Conservation (phyloP, 2,329 filamentous ascomycete genomes). For the Monosporascus sp. region DNA sequence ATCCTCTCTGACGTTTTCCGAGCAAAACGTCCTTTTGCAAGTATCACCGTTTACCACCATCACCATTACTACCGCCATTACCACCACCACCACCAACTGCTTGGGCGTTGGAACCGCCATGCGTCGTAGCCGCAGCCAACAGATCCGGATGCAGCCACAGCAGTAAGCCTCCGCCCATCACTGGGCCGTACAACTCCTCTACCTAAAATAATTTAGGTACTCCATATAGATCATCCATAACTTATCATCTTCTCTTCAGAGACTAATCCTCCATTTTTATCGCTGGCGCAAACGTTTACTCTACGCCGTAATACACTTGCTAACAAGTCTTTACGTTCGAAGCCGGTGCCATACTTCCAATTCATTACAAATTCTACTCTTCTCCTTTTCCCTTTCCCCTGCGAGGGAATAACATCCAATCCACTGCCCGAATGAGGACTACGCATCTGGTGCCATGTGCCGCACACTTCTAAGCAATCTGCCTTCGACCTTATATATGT, state of each 20-base stretch:
- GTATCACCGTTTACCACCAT: too few relatives aligned
- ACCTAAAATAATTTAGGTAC: too few relatives aligned
- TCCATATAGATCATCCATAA: too few relatives aligned
- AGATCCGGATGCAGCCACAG: not conserved
- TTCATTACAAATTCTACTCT: not conserved
- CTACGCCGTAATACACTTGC: not conserved
- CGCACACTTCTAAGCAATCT: constrained; percentile 9
- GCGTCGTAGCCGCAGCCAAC: not conserved
- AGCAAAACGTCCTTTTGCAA: too few relatives aligned
- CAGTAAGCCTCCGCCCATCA: too few relatives aligned
- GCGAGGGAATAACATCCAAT: not conserved
- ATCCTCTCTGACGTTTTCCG: too few relatives aligned
- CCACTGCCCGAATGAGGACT: constrained; percentile 4
- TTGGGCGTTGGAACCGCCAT: not conserved
- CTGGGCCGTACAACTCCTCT: too few relatives aligned
- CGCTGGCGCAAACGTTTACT: too few relatives aligned
- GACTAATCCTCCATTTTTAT: too few relatives aligned
- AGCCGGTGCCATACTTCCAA: not conserved
- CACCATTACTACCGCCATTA: too few relatives aligned
- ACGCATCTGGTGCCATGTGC: constrained; percentile 10
- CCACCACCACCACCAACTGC: not conserved
- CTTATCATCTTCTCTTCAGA: too few relatives aligned
- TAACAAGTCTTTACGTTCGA: not conserved
- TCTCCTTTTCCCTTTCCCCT: constrained; percentile 2
- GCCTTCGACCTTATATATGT: constrained; percentile 5